Base-by-base conservation (phyloP, 2,329 filamentous ascomycete genomes). In the Colletotrichum simmondsii region DNA sequence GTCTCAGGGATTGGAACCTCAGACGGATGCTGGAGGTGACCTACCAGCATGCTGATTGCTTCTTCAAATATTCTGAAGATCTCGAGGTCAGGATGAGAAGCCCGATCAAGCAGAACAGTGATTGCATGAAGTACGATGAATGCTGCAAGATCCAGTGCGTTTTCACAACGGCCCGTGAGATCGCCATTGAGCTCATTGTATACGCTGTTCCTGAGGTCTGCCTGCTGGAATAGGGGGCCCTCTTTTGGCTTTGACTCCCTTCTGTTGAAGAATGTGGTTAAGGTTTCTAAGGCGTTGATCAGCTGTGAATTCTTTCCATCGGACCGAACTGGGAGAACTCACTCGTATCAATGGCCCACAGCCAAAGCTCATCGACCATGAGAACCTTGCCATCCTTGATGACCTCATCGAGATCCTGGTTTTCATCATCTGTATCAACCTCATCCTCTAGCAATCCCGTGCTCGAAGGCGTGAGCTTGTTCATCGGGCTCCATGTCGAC, bases 311-410 rank as follows among this genome's bases (percentile, higher is more conserved):
- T 46, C 42, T n/a, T 14, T 4, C 1, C 12, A 12, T 26, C 2
- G 4, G 1, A 10, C 6, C 8, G 28, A 22, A 4, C 8, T 11
- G 0, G 0, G 1, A 14, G 0, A 2, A 80, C 86, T 80, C 77
- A 89, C 87, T 86, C 19, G 82, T 86, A 67, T 89, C 84, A n/a
- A 90, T 83, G 0, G 84, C 86, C 88, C 88, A 90, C 0, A 92
- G 78, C 91, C 91, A 92, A 1, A 92, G 79, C 76, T 92, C 90
- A 71, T 92, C 91, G 0, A 92, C 88, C 89, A 92, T 92, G n/a
- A 92, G 78, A 3, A 90, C 85, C 52, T 92, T 91, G 0, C 90
- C 88, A 30, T 89, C 85, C 2, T 86, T 77, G 2, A 88, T 79
- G 24, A 81, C 80, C 0, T 80, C 76, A 5, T 82, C 80, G 0